Conservation (phyloP, 2,329 filamentous ascomycete species). For the Paracoccidioides lutzii region DNA sequence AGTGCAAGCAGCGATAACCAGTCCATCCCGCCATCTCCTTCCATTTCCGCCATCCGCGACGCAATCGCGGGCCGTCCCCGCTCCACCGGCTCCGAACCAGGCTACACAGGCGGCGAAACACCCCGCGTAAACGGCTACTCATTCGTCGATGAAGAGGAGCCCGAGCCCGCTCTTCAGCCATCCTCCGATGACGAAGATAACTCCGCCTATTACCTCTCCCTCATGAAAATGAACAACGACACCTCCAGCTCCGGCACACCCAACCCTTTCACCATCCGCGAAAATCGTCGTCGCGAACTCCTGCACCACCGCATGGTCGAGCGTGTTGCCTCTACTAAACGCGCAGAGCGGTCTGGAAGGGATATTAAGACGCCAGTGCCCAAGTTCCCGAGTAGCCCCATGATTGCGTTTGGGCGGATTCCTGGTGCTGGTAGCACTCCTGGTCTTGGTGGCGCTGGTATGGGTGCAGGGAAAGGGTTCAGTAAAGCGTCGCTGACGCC, state of each 20-base stretch:
- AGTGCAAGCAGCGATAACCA: slow-evolving; percentile 20
- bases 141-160: slow-evolving; percentile 69
- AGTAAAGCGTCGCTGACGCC: slow-evolving; percentile 29
- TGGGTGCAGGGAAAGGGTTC: not conserved
- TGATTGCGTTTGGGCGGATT: slow-evolving; percentile 18
- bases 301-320: slow-evolving; percentile 82
- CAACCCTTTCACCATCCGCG: slow-evolving; percentile 69
- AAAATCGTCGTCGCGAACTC: slow-evolving; percentile 62
- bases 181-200: slow-evolving; percentile 38
- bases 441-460: slow-evolving; percentile 8
- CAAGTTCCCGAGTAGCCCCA: slow-evolving; percentile 29
- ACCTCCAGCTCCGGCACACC: slow-evolving; percentile 36
- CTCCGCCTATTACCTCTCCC: slow-evolving; percentile 20
- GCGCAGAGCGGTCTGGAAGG: slow-evolving; percentile 46
- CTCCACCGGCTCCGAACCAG: slow-evolving; percentile 47
- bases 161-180: slow-evolving; percentile 18
- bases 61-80: slow-evolving; percentile 65
- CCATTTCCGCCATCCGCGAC: slow-evolving; percentile 69
- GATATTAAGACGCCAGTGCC: slow-evolving; percentile 41
- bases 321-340: slow-evolving; percentile 59
- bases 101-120: slow-evolving; percentile 58
- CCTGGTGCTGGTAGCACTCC: slow-evolving; percentile 14
- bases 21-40: slow-evolving; percentile 59
- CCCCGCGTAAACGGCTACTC: slow-evolving; percentile 86
- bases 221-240: slow-evolving; percentile 24